phyloP scores from a whole-genome alignment of 1,284 basidiomycete species.

The Anthracocystis walkeri region DNA sequence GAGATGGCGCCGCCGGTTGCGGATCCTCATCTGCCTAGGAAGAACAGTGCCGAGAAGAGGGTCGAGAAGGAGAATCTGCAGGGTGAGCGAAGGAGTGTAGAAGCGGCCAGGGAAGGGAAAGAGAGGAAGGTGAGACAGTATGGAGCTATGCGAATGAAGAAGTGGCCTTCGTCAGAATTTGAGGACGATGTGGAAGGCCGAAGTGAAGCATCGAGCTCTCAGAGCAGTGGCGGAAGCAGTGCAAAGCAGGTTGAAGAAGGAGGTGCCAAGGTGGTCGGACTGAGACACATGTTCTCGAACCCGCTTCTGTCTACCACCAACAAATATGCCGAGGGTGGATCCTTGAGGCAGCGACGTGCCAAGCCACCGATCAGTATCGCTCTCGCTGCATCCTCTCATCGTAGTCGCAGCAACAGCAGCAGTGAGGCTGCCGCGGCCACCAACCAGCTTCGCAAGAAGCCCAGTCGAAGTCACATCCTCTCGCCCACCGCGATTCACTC shows the following conservation, averaged over 20 bases:
- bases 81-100: background rate
- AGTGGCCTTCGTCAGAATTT: slow-evolving; percentile 2
- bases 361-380: slow-evolving; percentile 35
- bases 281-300: slow-evolving; percentile 28
- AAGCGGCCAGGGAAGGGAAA: slow-evolving; percentile 4
- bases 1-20: slow-evolving; percentile 10
- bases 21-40: slow-evolving; percentile 12
- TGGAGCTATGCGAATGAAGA: slow-evolving; percentile 23
- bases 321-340: background rate
- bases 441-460: background rate
- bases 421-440: background rate
- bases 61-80: background rate
- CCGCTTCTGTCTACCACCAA: background rate
- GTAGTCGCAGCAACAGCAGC: background rate
- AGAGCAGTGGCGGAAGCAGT: background rate
- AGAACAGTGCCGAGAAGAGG: background rate
- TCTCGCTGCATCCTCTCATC: background rate
- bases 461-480: slow-evolving; percentile 2
- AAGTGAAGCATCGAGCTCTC: background rate
- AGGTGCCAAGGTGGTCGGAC: background rate
- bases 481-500: slow-evolving; percentile 14
- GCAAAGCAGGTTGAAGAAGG: background rate
- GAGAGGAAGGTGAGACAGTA: slow-evolving; percentile 14
- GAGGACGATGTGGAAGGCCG: background rate
- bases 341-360: slow-evolving; percentile 30